Evolutionary conservation across 1,284 basidiomycete genomes (phyloP), one percentile per base, ranked within the genome.

Genomic region (Sphaerobolus stellatus): DNA sequence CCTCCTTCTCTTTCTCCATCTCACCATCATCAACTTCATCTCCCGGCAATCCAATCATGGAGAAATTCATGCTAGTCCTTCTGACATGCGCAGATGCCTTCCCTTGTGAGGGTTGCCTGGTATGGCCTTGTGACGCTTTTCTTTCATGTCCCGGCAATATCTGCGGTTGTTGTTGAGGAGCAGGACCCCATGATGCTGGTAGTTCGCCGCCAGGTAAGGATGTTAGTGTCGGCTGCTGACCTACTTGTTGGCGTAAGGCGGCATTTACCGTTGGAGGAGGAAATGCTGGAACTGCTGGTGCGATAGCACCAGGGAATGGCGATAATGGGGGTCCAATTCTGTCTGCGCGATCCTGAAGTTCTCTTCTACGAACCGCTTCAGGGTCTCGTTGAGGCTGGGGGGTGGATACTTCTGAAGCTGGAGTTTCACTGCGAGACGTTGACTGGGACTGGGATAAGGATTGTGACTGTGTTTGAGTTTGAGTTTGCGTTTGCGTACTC

Each of bases 31-130:
- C 45, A 41, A 29, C 28, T n/a, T 16, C n/a, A 4, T 48, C 31
- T 25, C 28, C 33, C 14, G 25, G 34, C 5, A 43, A 11, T 14
- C 13, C 41, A n/a, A n/a, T n/a, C n/a, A n/a, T n/a, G n/a, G n/a
- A n/a, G n/a, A n/a, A n/a, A n/a, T n/a, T n/a, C n/a, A n/a, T n/a
- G n/a, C n/a, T n/a, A n/a, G n/a, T n/a, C n/a, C n/a, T n/a, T n/a
- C n/a, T n/a, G n/a, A n/a, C n/a, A n/a, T n/a, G n/a, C n/a, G n/a
- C n/a, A n/a, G n/a, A n/a, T n/a, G n/a, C n/a, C n/a, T n/a, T n/a
- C n/a, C n/a, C n/a, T n/a, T 83, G 66, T 6, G 52, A 36, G 51
- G 25, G 51, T 34, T 27, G 59, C 44, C 30, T 55, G 33, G 18
- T 24, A 9, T 44, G 52, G 14, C 38, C 47, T 38, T 53, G 52